Base-by-base conservation (phyloP, 345 rosid species). In the Lepidium didymum region DNA sequence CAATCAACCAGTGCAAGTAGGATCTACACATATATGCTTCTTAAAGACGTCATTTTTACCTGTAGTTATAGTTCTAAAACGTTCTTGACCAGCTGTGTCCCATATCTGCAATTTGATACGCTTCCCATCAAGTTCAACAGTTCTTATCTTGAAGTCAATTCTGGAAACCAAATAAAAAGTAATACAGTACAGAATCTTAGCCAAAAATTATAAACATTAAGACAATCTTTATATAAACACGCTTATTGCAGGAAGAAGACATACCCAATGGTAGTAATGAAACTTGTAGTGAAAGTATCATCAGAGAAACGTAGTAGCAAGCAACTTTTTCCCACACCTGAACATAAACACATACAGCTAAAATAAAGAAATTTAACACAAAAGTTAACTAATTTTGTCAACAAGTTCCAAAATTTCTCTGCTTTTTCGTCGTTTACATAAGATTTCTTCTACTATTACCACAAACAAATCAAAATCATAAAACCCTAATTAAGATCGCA, bases 321-420 rank as follows among this genome's bases (percentile, higher is more conserved):
- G 64, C 96, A 91, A 85, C 93, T 91, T 77, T 91, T 91, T 14
- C 97, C 97, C 69, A 89, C 97, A 72, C 96, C 97, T 91, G 85
- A 68, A 43, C 18, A 42, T 23, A 59, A 0, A 41, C 64, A 63
- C n/a, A 71, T 12, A 14, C 25, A 59, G 33, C 68, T 14, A 11
- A 15, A 53, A 6, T 35, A 23, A n/a, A 9, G 5, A 45, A 45
- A 34, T 47, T 56, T 40, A 25, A 61, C 54, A 33, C 62, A 44
- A 52, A 50, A 68, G 12, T n/a, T 21, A 33, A 18, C 7, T 46
- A 46, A 25, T 12, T 49, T 69, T 58, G 50, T 47, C 58, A 58
- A 44, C 64, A 55, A 10, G 5, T 55, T 53, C 13, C 33, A 13
- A 9, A 67, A 55, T 21, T 21, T 21, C 6, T 5, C 36, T 0